Base-by-base conservation (phyloP, 768 basidiomycete species). In the Pulveroboletus sp. region DNA sequence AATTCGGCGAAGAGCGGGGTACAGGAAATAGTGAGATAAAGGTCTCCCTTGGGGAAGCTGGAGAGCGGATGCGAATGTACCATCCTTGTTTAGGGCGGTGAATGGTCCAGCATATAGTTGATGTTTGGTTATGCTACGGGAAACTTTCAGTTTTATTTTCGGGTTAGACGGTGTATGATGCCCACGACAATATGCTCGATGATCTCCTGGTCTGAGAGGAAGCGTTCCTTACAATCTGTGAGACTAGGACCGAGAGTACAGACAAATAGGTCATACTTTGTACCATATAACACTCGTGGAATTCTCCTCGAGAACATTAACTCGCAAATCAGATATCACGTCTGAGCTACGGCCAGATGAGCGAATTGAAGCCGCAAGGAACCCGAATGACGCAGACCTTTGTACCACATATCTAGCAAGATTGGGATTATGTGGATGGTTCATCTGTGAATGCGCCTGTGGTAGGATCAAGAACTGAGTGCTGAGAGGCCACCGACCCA, bases 1-100 rank as follows among this genome's bases (percentile, higher is more conserved):
- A 76, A 51, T 77, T 69, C 1, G 74, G 73, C 0, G 78, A 76
- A 26, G 67, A 65, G 24, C 67, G 69, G 4, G 77, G 67, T 0
- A 83, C 69, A 8, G 82, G 80, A 21, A 72, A 68, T 8, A 84
- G 60, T 1, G 80, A 75, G 27, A 84, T 83, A 53, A 73, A 81
- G 10, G 76, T 72, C 4, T 77, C 70, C 11, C 79, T 82, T 1
- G 86, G 84, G 55, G 89, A 90, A 5, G 74, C 58, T 0, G 89
- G 89, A 2, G 86, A 71, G 32, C 85, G 79, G 24, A 92, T 70
- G 37, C 84, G 84, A 51, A 92, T 81, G 66, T 91, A 92, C 89
- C 89, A 92, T 39, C 89, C 89, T 27, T 84, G 80, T 50, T 82
- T 80, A 1, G 89, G 89, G 6, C 82, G 79, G 63, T 90, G 89